These are phyloP conservation scores for Neonectria coccinea DNA, from an alignment of 2,329 filamentous ascomycete species.

Conservation along the genomic window DNA sequence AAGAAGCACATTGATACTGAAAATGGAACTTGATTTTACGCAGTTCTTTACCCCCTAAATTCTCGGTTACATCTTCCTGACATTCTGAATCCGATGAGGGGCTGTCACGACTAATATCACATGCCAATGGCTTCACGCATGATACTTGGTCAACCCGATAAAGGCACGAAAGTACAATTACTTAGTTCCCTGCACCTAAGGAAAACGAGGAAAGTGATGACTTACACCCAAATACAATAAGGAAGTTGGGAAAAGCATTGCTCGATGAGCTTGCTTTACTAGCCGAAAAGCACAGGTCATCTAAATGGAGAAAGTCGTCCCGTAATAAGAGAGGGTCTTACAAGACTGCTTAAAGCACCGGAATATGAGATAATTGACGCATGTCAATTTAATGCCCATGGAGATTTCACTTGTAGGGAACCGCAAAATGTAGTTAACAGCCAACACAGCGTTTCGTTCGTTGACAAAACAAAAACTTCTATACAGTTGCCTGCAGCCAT, in stretches of 20 bases:
- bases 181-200: neutral
- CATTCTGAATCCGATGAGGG: neutral
- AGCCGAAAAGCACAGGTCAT: neutral
- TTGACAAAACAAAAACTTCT: slow-evolving; percentile 36
- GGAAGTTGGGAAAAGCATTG: neutral
- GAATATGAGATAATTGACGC: neutral
- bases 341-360: neutral
- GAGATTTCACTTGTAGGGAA: neutral
- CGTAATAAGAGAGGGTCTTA: neutral
- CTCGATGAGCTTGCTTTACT: neutral
- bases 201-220: neutral
- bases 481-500: slow-evolving; percentile 45
- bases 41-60: neutral
- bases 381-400: neutral
- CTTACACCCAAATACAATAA: neutral
- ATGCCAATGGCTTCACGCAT: neutral
- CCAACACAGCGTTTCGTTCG: slow-evolving; percentile 17
- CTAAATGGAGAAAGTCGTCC: neutral
- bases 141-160: neutral
- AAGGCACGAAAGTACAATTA: neutral
- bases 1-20: too few species aligned
- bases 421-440: neutral
- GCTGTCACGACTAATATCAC: neutral
- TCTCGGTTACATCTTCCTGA: neutral
- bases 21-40: neutral